phyloP scores from a whole-genome alignment of 129 eudicot species.

The Solidago caesia region DNA sequence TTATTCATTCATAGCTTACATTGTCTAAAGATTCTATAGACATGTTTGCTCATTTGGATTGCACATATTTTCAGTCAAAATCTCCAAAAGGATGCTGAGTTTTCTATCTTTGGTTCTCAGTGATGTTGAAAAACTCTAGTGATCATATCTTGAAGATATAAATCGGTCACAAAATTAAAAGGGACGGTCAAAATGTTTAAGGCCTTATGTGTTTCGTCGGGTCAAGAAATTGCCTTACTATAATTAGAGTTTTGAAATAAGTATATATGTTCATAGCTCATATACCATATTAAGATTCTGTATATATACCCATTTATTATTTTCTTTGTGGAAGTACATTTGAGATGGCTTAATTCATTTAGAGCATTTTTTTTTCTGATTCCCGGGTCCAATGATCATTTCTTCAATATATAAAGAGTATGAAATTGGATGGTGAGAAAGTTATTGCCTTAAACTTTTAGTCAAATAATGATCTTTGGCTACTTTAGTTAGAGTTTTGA shows the following conservation, averaged over 20 bases:
- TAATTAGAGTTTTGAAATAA: too few relatives aligned
- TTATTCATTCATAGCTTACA: slow-evolving; percentile 2
- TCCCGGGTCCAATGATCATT: neutral
- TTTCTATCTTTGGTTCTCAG: neutral
- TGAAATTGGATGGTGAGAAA: too few relatives aligned
- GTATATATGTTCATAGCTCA: too few relatives aligned
- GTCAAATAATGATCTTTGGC: neutral
- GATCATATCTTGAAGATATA: neutral
- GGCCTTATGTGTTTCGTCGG: neutral
- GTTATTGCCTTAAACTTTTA: neutral
- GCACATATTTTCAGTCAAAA: neutral
- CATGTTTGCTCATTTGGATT: neutral
- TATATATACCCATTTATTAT: too few relatives aligned
- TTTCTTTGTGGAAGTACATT: too few relatives aligned
- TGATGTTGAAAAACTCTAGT: neutral
- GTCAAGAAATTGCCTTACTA: too few relatives aligned
- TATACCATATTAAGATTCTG: too few relatives aligned
- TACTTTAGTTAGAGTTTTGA: neutral
- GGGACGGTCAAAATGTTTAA: neutral
- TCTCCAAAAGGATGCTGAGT: neutral
- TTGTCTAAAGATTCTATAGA: neutral
- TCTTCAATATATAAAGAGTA: neutral
- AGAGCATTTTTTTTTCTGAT: neutral
- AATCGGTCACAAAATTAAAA: neutral
- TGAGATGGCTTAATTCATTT: neutral